Base-by-base conservation (phyloP, 768 basidiomycete species). In the Saitozyma podzolica region DNA sequence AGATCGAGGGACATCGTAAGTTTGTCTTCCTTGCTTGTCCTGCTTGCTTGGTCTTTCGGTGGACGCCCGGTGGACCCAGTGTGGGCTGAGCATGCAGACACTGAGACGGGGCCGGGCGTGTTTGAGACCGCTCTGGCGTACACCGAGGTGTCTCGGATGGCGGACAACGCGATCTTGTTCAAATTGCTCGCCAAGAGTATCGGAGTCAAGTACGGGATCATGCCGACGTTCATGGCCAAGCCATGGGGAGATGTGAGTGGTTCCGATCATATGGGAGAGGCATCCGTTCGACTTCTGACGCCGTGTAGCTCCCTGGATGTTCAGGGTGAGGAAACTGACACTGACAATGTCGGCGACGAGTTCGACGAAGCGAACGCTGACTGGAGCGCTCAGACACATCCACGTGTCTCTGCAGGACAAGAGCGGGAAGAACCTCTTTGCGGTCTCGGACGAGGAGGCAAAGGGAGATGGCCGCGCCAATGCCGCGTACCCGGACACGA, bases 181-280 rank as follows among this genome's bases (percentile, higher is more conserved):
- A 99, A 99, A 78, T 90, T 88, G 68, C 79, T 90, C 13, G 90
- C 91, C 3, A 97, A 97, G 83, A 91, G 91, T 62, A 81, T 95
- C 2, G 95, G 95, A 0, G 90, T 96, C 85, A 86, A 88, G 76
- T 84, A 89, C 66, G 90, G 89, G 9, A 83, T 99, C 59, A 85
- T 92, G 45, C 95, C 96, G 1, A 95, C 91, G 63, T 99, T 99
- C 80, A 98, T 97, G 95, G 93, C 94, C 0, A 97, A 97, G 72
- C 94, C 94, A 29, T 96, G 91, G 90, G 88, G 87, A 40, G 87
- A 91, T 73, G 92, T 93, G 73, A 74, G 88, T 82, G 53, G 2
- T n/a, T 1, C n/a, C 6, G 39, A 6, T n/a, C 53, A 16, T 5
- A 5, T n/a, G 45, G 41, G 20, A 40, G 45, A 4, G 17, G 19